phyloP scores from a whole-genome alignment of 352 stramenopile species.

The Globisporangium perplexum region DNA sequence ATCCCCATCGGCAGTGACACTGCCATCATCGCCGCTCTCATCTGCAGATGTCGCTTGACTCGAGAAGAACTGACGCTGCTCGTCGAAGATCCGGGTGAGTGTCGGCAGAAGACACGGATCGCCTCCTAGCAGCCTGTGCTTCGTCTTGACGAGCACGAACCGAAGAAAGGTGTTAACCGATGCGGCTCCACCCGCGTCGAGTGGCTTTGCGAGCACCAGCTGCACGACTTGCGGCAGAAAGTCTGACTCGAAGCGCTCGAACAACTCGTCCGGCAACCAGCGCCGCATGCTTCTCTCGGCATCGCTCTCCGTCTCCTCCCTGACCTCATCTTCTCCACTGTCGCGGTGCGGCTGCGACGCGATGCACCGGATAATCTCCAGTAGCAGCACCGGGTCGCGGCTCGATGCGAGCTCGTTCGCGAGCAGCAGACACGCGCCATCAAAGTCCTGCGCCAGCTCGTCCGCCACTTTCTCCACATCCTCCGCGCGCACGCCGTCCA shows the following conservation, averaged over 20 bases:
- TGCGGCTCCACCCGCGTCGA: slow-evolving; percentile 21
- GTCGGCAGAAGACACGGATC: slow-evolving; percentile 36
- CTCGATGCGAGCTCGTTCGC: slow-evolving; percentile 27
- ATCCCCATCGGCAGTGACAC: not conserved
- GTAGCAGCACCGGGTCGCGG: slow-evolving; percentile 22
- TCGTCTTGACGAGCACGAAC: slow-evolving; percentile 27
- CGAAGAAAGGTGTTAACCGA: slow-evolving; percentile 46
- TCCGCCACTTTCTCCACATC: slow-evolving; percentile 19
- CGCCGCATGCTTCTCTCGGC: slow-evolving; percentile 1
- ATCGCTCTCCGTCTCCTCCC: not conserved
- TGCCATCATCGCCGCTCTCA: not conserved
- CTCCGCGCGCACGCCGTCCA: slow-evolving; percentile 4
- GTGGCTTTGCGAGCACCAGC: slow-evolving; percentile 33
- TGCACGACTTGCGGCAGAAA: slow-evolving; percentile 58
- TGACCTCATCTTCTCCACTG: slow-evolving; percentile 2
- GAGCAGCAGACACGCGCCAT: slow-evolving; percentile 36
- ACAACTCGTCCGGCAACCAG: slow-evolving; percentile 20
- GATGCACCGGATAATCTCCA: slow-evolving; percentile 24
- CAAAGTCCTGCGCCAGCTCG: slow-evolving; percentile 47
- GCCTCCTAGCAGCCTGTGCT: slow-evolving; percentile 22
- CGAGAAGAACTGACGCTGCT: slow-evolving; percentile 51
- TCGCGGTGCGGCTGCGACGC: not conserved
- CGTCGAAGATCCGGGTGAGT: slow-evolving; percentile 52
- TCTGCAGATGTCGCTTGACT: slow-evolving; percentile 15
- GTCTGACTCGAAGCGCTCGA: slow-evolving; percentile 38